phyloP scores from a whole-genome alignment of 352 stramenopile genomes.

The Phytopythium oedochilum region DNA sequence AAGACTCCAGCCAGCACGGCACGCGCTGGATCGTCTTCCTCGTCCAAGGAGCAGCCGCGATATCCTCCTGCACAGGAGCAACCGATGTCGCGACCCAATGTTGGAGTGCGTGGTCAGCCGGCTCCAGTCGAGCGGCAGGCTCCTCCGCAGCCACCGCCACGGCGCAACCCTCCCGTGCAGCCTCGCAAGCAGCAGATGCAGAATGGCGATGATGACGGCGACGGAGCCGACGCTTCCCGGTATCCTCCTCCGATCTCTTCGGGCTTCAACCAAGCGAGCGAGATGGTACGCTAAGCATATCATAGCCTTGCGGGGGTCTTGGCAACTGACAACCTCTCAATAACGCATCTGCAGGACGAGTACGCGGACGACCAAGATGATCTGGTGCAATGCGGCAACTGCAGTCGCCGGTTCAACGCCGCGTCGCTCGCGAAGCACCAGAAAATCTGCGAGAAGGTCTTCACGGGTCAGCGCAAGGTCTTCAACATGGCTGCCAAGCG shows the following conservation, averaged over 20 bases:
- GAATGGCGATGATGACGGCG: constrained; percentile 9
- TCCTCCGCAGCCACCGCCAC: constrained; percentile 12
- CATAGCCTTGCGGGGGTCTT: not conserved
- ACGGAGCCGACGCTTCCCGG: not conserved
- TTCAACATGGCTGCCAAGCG: constrained; percentile 84
- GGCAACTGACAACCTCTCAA: not conserved
- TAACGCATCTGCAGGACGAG: constrained; percentile 27
- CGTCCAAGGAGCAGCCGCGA: constrained; percentile 5
- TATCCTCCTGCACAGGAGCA: constrained; percentile 15
- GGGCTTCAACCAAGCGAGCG: constrained; percentile 28
- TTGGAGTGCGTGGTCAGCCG: not conserved
- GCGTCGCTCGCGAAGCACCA: constrained; percentile 72
- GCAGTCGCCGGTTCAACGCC: constrained; percentile 79
- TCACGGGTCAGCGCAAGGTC: constrained; percentile 73
- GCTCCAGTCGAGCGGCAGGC: constrained; percentile 2
- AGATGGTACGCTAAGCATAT: constrained; percentile 17
- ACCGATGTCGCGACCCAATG: not conserved
- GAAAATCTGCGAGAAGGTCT: constrained; percentile 87
- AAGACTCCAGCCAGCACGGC: constrained; percentile 27
- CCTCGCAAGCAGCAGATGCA: constrained; percentile 26
- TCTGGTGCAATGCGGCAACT: constrained; percentile 76
- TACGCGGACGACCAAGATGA: constrained; percentile 41
- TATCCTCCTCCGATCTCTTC: constrained; percentile 38
- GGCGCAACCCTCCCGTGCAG: constrained; percentile 7
- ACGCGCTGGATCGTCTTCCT: constrained; percentile 15